phyloP scores from a whole-genome alignment of 208 protist species.

The Acanthamoeba polyphaga region DNA sequence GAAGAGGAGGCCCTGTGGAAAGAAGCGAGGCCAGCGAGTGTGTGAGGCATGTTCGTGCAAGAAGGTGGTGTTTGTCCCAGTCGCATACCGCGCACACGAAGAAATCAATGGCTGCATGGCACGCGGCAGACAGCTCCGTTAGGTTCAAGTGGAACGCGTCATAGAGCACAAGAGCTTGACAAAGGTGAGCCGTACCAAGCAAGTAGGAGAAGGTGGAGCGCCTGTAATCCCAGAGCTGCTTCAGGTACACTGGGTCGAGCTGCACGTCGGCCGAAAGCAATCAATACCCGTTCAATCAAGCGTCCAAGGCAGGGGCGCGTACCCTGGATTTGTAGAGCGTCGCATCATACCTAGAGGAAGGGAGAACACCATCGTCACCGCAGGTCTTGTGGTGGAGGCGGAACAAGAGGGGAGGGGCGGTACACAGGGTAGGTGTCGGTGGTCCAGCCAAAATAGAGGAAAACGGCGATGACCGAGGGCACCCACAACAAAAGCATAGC shows the following conservation, averaged over 20 bases:
- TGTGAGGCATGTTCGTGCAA: no score
- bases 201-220: constrained; percentile 41
- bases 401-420: neutral
- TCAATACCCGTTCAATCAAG: neutral
- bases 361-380: neutral
- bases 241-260: constrained; percentile 1
- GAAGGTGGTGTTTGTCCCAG: neutral
- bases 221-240: constrained; percentile 32
- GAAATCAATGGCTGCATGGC: constrained; percentile 40
- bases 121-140: neutral
- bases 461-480: constrained; percentile 19
- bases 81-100: constrained; percentile 28
- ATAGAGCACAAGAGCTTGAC: neutral
- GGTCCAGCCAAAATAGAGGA: constrained; percentile 63
- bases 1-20: constrained; percentile 45
- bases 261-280: neutral
- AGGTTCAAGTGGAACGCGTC: neutral
- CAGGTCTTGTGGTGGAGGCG: neutral
- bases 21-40: neutral
- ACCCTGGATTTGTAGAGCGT: constrained; percentile 13
- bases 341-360: neutral
- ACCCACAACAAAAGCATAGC: constrained; percentile 48
- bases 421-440: constrained; percentile 3
- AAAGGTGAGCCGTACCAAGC: neutral
- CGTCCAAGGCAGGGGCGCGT: neutral